Evolutionary conservation across 176 grass and related monocot species (phyloP), one percentile per base, ranked within the genome.

Genomic region (Hsuehochloa calcarea): DNA sequence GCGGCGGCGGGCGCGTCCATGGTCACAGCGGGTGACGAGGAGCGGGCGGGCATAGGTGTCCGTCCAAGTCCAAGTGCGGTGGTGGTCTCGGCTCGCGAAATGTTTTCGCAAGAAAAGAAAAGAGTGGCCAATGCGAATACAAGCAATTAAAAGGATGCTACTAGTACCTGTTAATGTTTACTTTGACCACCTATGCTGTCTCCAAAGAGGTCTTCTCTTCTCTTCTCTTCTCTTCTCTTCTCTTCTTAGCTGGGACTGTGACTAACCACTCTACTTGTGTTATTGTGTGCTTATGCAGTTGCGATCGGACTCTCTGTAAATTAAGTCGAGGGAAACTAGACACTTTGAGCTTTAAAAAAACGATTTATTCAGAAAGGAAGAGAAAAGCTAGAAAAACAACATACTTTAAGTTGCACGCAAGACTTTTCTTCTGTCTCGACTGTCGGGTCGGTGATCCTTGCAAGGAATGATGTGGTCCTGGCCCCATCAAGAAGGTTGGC

Each of bases 1-100:
- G 38, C 37, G 67, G 47, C 2, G 10, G 49, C 29, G 38, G 70
- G 39, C 23, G 67, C 54, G 54, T 89, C 72, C 84, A 81, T 91
- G 71, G 76, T 52, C 74, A 68, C 27, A 40, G 29, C 34, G 50
- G 65, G 80, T 56, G 68, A 19, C 54, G 15, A 39, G 46, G 8
- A 38, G 47, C 13, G 61, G 4, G 47, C 13, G 61, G 4, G 82
- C 50, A 72, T 78, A n/a, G 20, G 16, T 2, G 7, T 10, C 15
- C 6, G 31, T 34, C 31, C 31, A 34, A 34, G 31, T 34, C 31
- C 31, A 34, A 34, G 52, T 22, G 22, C 5, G 27, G 72, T 14
- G n/a, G 43, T 25, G 68, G 22, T 26, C 14, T 59, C 22, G n/a
- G 8, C 5, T 16, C 10, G 20, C 13, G 4, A 34, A 50, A 49